Base-by-base conservation (phyloP, 2,329 filamentous ascomycete genomes). In the Fusarium nelsonii region DNA sequence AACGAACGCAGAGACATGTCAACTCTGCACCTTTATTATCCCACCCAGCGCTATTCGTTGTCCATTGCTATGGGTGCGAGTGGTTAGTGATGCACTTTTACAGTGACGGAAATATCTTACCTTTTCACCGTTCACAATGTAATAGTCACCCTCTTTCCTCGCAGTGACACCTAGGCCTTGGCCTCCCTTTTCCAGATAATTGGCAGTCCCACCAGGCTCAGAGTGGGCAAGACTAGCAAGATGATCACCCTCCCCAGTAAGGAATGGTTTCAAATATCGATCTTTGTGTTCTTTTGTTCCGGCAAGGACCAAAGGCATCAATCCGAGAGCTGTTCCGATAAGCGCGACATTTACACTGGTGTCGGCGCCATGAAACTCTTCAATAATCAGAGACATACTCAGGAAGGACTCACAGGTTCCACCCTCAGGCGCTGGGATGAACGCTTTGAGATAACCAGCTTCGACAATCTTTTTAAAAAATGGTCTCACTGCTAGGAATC, bases 51-150 rank as follows among this genome's bases (percentile, higher is more conserved):
- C 59, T 62, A 2, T 62, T 62, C 0, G 57, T 44, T 3, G 57
- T 59, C 59, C 59, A 62, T 4, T 54, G n/a, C 59, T 62, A 4
- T 4, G 1, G 3, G 1, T 12, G 4, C 3, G 8, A 14, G 14
- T 0, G 4, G 28, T 26, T 7, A 26, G 9, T 3, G 12, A 8
- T 18, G 37, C 10, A 7, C 7, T 40, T 20, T 30, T 3, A 30
- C 9, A 30, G 2, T 30, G 8, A 10, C 2, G 30, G 9, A 11
- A 30, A 11, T 1, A 30, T 7, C 45, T 30, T 15, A 62, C 57
- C 57, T 62, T 62, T 12, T 62, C 59, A 8, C 59, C 57, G 2
- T 62, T 54, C 2, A 62, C 40, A 2, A 62, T 20, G 16, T 57
- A 62, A 4, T 62, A 36, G 0, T 62, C 20, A 1, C 57, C 59